Conservation (phyloP, 2,329 filamentous ascomycete genomes). For the Monosporascus sp. region DNA sequence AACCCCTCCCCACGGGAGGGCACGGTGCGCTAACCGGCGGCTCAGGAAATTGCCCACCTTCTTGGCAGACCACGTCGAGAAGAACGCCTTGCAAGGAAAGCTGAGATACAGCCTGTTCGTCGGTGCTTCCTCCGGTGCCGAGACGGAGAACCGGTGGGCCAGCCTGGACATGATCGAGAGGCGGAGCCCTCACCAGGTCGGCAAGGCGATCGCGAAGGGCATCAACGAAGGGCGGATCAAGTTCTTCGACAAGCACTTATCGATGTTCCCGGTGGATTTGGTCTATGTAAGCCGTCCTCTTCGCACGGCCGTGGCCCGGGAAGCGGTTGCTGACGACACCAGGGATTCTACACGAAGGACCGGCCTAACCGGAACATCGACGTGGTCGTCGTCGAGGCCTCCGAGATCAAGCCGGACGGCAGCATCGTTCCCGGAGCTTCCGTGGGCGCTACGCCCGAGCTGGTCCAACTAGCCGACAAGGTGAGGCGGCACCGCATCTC, state of each 20-base stretch:
- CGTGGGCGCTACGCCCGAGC: slow-evolving; percentile 78
- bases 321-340: slow-evolving; percentile 9
- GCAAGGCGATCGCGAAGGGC: slow-evolving; percentile 83
- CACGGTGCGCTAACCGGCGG: slow-evolving; percentile 4
- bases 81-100: slow-evolving; percentile 77
- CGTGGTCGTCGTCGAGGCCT: slow-evolving; percentile 79
- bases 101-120: slow-evolving; percentile 84
- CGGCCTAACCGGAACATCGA: slow-evolving; percentile 69
- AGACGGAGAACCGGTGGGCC: slow-evolving; percentile 93
- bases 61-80: slow-evolving; percentile 82
- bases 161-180: slow-evolving; percentile 83
- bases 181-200: slow-evolving; percentile 79
- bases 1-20: too few species aligned
- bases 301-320: slow-evolving; percentile 2
- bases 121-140: slow-evolving; percentile 81
- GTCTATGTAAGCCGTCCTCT: slow-evolving; percentile 55
- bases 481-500: slow-evolving; percentile 25
- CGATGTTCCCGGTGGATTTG: slow-evolving; percentile 84
- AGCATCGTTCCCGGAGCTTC: slow-evolving; percentile 84
- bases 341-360: slow-evolving; percentile 80
- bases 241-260: slow-evolving; percentile 91
- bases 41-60: slow-evolving; percentile 76
- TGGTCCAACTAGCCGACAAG: slow-evolving; percentile 88
- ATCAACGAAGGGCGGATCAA: slow-evolving; percentile 86
- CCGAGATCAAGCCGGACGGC: slow-evolving; percentile 81